These are phyloP conservation scores for Aspergillus ostianus DNA, from an alignment of 495 filamentous ascomycete species.

Conservation along the genomic window DNA sequence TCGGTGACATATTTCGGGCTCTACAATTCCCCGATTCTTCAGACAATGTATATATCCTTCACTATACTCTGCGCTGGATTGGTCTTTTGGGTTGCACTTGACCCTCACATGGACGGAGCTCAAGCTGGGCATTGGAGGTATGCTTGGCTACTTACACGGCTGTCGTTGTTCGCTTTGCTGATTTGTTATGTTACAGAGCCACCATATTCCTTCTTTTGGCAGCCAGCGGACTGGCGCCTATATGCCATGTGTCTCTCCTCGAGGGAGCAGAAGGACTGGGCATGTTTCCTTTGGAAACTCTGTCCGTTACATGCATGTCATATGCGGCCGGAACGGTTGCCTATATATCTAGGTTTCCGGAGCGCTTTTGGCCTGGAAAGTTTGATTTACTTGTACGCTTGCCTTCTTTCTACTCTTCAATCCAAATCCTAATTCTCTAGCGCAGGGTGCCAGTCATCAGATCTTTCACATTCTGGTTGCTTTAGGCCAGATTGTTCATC, in stretches of 20 bases:
- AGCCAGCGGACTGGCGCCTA: neutral
- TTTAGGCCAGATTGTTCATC: neutral
- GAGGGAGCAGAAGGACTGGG: neutral
- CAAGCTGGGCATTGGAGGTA: conserved; percentile 1
- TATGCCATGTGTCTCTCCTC: neutral
- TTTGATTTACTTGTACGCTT: conserved; percentile 7
- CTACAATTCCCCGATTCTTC: neutral
- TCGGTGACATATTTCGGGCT: neutral
- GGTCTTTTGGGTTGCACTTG: neutral
- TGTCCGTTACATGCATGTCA: neutral
- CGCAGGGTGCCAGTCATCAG: neutral
- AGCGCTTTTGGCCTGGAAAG: neutral
- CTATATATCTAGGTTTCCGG: conserved; percentile 6
- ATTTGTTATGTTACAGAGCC: neutral
- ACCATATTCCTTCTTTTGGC: neutral
- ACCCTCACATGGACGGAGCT: neutral
- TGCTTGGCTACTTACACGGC: neutral
- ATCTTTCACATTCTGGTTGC: conserved; percentile 2
- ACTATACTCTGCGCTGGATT: neutral
- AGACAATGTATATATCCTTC: neutral
- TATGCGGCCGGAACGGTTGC: conserved; percentile 1
- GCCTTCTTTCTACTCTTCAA: neutral
- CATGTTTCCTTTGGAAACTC: neutral
- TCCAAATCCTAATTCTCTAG: neutral
- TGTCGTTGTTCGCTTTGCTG: neutral